phyloP scores from a whole-genome alignment of 1,284 basidiomycete genomes.

The Rhodotorula sp. region DNA sequence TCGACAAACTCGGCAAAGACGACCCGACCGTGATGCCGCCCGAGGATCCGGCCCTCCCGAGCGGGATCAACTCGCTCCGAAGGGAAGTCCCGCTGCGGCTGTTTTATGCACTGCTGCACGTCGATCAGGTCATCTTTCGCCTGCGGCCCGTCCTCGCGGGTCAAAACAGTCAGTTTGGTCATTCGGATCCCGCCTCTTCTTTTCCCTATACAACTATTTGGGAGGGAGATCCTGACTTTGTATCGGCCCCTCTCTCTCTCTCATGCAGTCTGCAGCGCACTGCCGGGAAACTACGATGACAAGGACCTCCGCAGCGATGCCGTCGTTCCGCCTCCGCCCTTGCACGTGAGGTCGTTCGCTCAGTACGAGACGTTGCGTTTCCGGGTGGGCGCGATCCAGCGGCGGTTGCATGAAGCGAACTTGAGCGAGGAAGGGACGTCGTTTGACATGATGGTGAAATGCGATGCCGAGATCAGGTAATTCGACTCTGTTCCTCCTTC shows the following conservation, averaged over 20 bases:
- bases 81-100: constrained; percentile 32
- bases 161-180: not conserved
- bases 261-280: constrained; percentile 21
- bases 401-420: constrained; percentile 23
- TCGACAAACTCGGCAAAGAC: constrained; percentile 35
- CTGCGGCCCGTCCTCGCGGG: constrained; percentile 17
- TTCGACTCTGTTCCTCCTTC: not conserved
- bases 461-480: constrained; percentile 25
- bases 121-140: constrained; percentile 29
- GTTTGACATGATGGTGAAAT: constrained; percentile 10
- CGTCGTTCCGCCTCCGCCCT: constrained; percentile 15
- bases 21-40: constrained; percentile 34
- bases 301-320: constrained; percentile 22
- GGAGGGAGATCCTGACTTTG: not conserved
- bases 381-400: constrained; percentile 22
- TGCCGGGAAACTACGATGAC: constrained; percentile 38
- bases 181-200: not conserved
- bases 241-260: not conserved
- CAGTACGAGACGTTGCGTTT: constrained; percentile 23
- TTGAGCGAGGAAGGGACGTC: constrained; percentile 26
- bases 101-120: constrained; percentile 25
- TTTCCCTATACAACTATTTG: not conserved
- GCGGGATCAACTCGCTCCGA: constrained; percentile 18
- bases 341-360: constrained; percentile 20
- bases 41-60: constrained; percentile 30